Base-by-base conservation (phyloP, 345 rosid species). In the Leavenworthia alabamica region DNA sequence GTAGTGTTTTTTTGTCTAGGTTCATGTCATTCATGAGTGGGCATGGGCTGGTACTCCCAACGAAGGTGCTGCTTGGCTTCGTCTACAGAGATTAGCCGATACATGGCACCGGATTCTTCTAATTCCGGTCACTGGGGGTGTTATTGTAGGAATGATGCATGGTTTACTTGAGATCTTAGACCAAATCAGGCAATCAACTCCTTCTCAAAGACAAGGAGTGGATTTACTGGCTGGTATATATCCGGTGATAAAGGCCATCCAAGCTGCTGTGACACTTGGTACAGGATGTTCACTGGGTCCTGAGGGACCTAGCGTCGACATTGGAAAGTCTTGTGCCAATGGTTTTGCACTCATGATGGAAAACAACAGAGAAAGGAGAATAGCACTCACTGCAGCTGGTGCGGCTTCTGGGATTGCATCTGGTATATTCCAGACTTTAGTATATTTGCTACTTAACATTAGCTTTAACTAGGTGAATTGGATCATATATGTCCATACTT, bases 11-110 rank as follows among this genome's bases (percentile, higher is more conserved):
- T 36, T 56, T 17, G 39, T 77, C 29, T 73, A 92, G 97, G 99
- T 85, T 77, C 97, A 85, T 46, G 62, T 86, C 7, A 93, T 85
- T 67, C 99, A 89, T 75, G 97, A 89, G 61, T 93, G 96, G 97
- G 91, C 95, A 20, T 89, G 99, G 99, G 97, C 94, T 14, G 99
- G 99, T 58, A 93, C 96, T 22, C 99, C 99, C 0, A 85, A 78
- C 24, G 99, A 93, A 58, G 97, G 97, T 63, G 94, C 99, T n/a
- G 86, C 99, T 24, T 93, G 97, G 96, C 86, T 93, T 12, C 94
- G 97, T 10, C 49, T 89, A 33, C 99, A 87, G 81, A 80, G 91
- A 48, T 56, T 89, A 53, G 88, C 84, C 0, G 91, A 89, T 53
- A 93, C 97, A 50, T 93, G 99, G 99, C 99, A 89, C 57, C 85